Evolutionary conservation across 495 filamentous ascomycete species (phyloP).

Genomic region (Coniosporium apollinis): DNA sequence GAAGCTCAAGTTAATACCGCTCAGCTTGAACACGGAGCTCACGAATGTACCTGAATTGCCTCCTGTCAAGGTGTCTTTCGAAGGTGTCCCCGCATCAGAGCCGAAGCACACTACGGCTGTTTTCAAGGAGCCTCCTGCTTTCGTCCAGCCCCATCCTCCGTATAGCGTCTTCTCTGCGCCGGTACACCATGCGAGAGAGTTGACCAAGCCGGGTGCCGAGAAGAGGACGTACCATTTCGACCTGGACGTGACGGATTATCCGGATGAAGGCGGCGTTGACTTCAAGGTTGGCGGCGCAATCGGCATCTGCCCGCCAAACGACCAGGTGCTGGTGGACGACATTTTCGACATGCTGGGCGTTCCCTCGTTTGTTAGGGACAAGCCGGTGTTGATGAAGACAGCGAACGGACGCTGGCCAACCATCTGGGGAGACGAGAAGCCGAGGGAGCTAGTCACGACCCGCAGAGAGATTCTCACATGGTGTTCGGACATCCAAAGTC

Average conservation of each 20-base stretch:
- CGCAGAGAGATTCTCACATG: constrained; percentile 82
- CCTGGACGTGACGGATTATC: constrained; percentile 90
- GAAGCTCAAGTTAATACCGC: constrained; percentile 53
- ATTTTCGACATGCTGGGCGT: constrained; percentile 66
- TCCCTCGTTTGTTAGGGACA: constrained; percentile 62
- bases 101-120: constrained; percentile 21
- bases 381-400: constrained; percentile 61
- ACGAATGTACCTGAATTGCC: constrained; percentile 55
- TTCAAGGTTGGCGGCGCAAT: constrained; percentile 96
- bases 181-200: constrained; percentile 63
- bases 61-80: constrained; percentile 52
- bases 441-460: constrained; percentile 71
- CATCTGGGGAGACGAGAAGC: constrained; percentile 86
- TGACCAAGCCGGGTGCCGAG: constrained; percentile 82
- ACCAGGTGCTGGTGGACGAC: constrained; percentile 59
- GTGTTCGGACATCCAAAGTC: constrained; percentile 87
- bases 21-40: constrained; percentile 51
- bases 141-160: constrained; percentile 89
- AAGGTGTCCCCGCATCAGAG: constrained; percentile 22
- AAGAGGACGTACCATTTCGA: constrained; percentile 97
- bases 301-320: constrained; percentile 79
- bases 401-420: constrained; percentile 82
- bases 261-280: constrained; percentile 67
- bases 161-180: constrained; percentile 78
- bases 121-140: constrained; percentile 59